Percentiles rank a stretch among this genome's conserved stretches.
Conservation (phyloP, 192 early-diverging fungal genomes). For the Entomortierella chlamydospora region DNA sequence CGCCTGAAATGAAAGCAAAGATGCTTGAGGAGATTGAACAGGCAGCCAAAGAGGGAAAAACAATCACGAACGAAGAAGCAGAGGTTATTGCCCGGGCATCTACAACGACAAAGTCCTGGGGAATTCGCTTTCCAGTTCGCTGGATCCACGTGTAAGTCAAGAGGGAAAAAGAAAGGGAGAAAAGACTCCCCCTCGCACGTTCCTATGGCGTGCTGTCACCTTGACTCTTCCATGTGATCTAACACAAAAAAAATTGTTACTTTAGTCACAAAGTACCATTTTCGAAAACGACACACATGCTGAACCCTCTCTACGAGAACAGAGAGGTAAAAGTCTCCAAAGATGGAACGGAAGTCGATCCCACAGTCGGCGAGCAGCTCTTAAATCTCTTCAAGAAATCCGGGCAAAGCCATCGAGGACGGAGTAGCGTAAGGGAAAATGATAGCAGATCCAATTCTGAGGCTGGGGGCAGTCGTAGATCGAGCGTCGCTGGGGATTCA, state of each 20-base stretch:
- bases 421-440: conserved; percentile 11
- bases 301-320: conserved; percentile 61
- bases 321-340: conserved; percentile 62
- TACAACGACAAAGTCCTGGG: conserved; percentile 61
- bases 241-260: neutral
- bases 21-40: conserved; percentile 47
- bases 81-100: conserved; percentile 43
- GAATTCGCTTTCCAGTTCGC: conserved; percentile 55
- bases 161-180: neutral
- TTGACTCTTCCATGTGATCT: too few species aligned
- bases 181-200: too few species aligned
- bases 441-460: conserved; percentile 34
- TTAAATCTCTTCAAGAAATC: conserved; percentile 53
- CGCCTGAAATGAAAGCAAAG: conserved; percentile 42
- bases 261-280: conserved; percentile 60
- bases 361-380: conserved; percentile 54
- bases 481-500: conserved; percentile 29
- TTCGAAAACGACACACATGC: conserved; percentile 54
- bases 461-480: conserved; percentile 23
- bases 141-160: conserved; percentile 63
- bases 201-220: too few species aligned
- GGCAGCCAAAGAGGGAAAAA: conserved; percentile 34
- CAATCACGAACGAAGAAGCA: conserved; percentile 51
- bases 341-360: conserved; percentile 62
- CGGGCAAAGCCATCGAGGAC: conserved; percentile 2